These are phyloP conservation scores for Xylaria sp. DNA, from an alignment of 2,329 filamentous ascomycete species.

Conservation along the genomic window DNA sequence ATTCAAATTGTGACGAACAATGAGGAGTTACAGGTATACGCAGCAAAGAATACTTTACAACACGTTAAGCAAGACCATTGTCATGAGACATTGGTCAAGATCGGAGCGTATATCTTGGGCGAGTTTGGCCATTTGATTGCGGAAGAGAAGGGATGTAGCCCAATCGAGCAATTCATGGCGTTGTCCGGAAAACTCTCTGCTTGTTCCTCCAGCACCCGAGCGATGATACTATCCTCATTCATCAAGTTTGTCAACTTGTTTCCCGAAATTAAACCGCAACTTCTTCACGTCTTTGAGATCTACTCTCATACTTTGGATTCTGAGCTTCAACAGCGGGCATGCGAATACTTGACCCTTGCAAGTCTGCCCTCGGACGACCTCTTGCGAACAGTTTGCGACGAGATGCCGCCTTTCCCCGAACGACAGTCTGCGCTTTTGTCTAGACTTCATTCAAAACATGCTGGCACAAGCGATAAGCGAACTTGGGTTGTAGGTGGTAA, in stretches of 20 bases:
- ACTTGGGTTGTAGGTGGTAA: constrained; percentile 99
- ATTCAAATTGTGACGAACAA: constrained; percentile 99
- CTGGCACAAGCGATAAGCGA: constrained; percentile 88
- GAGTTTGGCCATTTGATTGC: constrained; percentile 97
- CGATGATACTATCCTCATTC: constrained; percentile 93
- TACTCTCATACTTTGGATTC: constrained; percentile 96
- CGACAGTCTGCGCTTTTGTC: constrained; percentile 90
- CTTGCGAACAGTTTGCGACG: constrained; percentile 90
- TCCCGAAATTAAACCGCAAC: constrained; percentile 95
- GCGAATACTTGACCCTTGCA: constrained; percentile 88
- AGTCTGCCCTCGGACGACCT: constrained; percentile 88
- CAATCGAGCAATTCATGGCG: constrained; percentile 95
- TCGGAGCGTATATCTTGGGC: constrained; percentile 92
- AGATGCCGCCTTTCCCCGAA: constrained; percentile 98
- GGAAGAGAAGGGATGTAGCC: constrained; percentile 88
- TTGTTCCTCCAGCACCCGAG: constrained; percentile 86
- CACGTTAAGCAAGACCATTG: constrained; percentile 93
- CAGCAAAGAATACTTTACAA: constrained; percentile 88
- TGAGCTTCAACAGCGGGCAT: constrained; percentile 93
- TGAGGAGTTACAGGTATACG: constrained; percentile 95
- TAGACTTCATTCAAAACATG: constrained; percentile 91
- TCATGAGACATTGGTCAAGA: constrained; percentile 97
- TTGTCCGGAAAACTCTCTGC: constrained; percentile 87
- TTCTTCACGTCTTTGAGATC: constrained; percentile 85
- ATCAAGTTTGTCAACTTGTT: constrained; percentile 98